phyloP scores from a whole-genome alignment of 805 yeast genomes.

The Hanseniaspora lachancei region DNA sequence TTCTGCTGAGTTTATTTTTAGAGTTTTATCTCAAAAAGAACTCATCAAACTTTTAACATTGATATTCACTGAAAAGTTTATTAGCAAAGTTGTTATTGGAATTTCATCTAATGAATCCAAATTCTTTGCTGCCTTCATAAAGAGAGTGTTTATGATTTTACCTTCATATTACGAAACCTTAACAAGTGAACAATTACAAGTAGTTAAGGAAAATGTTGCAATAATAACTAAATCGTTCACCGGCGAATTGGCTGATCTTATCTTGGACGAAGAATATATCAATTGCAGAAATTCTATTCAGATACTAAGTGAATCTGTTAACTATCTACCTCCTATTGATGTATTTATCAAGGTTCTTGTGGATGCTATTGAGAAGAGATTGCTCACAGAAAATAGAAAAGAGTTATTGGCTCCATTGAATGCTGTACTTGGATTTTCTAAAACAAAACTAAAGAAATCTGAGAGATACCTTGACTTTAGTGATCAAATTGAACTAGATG shows the following conservation, averaged over 20 bases:
- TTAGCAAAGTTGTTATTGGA: conserved; percentile 74
- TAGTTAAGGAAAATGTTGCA: neutral
- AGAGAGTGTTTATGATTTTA: conserved; percentile 16
- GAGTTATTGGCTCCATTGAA: conserved; percentile 7
- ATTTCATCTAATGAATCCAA: conserved; percentile 51
- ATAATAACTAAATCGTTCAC: neutral
- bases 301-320: neutral
- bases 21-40: conserved; percentile 33
- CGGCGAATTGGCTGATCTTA: conserved; percentile 1
- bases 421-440: conserved; percentile 4
- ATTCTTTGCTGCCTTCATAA: conserved; percentile 17
- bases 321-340: conserved; percentile 2
- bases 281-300: conserved; percentile 6
- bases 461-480: neutral
- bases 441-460: neutral
- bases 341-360: neutral
- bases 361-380: neutral
- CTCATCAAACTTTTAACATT: conserved; percentile 32
- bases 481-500: neutral
- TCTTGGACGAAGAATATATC: conserved; percentile 5
- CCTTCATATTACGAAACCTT: neutral
- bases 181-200: neutral
- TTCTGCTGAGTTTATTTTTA: conserved; percentile 46
- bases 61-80: conserved; percentile 30
- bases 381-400: conserved; percentile 3